Percentiles rank a stretch among this genome's conserved stretches.
phyloP scores from a whole-genome alignment of 768 basidiomycete genomes.

The Daedalea quercina region DNA sequence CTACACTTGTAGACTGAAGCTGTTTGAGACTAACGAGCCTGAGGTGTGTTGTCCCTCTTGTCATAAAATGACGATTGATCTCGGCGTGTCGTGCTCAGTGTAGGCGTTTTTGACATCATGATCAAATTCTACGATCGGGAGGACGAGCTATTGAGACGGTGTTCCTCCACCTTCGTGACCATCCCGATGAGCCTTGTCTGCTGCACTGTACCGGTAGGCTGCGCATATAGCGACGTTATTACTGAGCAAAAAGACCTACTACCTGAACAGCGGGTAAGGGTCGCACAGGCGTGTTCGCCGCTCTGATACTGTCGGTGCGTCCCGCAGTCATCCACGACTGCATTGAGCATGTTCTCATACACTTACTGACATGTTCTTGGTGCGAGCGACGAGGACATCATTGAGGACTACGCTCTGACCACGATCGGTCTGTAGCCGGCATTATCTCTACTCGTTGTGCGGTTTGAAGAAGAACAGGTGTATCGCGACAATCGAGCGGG shows the following conservation, averaged over 20 bases:
- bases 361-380: slow-evolving; percentile 28
- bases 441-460: slow-evolving; percentile 23
- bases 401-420: slow-evolving; percentile 35
- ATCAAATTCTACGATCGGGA: slow-evolving; percentile 25
- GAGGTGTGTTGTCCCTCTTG: slow-evolving; percentile 16
- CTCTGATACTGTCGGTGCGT: slow-evolving; percentile 28
- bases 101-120: slow-evolving; percentile 29
- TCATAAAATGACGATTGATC: neutral
- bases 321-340: no score
- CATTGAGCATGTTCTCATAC: no score
- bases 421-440: slow-evolving; percentile 30
- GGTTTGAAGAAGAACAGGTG: slow-evolving; percentile 24
- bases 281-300: slow-evolving; percentile 33
- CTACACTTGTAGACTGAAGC: slow-evolving; percentile 22
- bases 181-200: slow-evolving; percentile 32
- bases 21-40: slow-evolving; percentile 20
- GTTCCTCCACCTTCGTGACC: slow-evolving; percentile 31
- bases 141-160: slow-evolving; percentile 27
- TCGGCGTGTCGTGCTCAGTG: no score
- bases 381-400: slow-evolving; percentile 32
- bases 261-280: slow-evolving; percentile 34
- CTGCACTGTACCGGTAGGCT: slow-evolving; percentile 37
- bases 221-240: neutral
- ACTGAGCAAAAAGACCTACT: neutral
- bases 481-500: slow-evolving; percentile 30